A percentile compares a stretch with the other conserved stretches of the same genome.
Conservation (phyloP, 2,329 filamentous ascomycete genomes). For the Pseudonectria buxi region DNA sequence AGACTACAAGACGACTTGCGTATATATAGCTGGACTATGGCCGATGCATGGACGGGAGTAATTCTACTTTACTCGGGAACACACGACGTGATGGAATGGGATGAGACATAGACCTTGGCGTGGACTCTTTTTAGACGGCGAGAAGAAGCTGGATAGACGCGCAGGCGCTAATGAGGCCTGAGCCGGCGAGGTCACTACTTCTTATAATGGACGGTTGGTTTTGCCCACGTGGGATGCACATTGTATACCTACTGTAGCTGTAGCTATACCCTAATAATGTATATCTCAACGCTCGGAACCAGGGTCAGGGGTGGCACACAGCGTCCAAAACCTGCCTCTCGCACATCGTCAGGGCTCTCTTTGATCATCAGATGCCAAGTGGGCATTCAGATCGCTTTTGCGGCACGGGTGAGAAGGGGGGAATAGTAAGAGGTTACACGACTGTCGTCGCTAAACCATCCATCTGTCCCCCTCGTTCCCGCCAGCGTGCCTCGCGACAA, state of each 20-base stretch:
- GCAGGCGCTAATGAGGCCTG: constrained; percentile 3
- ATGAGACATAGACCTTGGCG: constrained; percentile 1
- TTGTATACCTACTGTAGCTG: no score
- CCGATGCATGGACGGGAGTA: constrained; percentile 3
- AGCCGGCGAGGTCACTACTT: no score
- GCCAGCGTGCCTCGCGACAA: constrained; percentile 20
- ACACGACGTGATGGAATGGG: not conserved
- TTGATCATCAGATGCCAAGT: constrained; percentile 44
- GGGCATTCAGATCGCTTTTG: constrained; percentile 33
- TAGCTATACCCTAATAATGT: no score
- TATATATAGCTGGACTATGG: constrained; percentile 3
- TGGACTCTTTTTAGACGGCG: constrained; percentile 5
- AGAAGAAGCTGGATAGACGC: constrained; percentile 1
- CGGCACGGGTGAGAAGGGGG: constrained; percentile 3
- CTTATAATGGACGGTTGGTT: no score
- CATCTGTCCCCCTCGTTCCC: not conserved
- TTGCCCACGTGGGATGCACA: no score
- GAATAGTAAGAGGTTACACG: constrained; percentile 37
- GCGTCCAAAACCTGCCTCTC: constrained; percentile 3
- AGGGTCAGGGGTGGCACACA: no score
- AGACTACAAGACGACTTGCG: constrained; percentile 1
- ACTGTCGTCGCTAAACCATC: constrained; percentile 24
- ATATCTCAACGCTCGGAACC: no score
- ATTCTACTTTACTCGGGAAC: no score
- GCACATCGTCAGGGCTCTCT: constrained; percentile 39